Evolutionary conservation across 1,284 basidiomycete species (phyloP).

Genomic region (Volvariella surrecta): DNA sequence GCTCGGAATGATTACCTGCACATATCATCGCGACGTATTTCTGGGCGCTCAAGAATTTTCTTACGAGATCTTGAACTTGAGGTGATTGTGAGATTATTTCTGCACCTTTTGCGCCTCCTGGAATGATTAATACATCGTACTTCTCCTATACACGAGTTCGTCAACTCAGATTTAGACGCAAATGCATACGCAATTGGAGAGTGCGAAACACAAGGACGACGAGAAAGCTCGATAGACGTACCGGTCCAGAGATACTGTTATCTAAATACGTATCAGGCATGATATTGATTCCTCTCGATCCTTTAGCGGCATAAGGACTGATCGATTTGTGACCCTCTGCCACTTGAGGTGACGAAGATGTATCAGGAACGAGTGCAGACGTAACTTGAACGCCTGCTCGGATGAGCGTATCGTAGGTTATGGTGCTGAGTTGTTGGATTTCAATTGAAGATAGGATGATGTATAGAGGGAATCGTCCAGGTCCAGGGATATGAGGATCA

Average conservation of each 20-base stretch:
- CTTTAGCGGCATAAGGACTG: slow-evolving; percentile 40
- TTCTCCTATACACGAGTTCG: slow-evolving; percentile 30
- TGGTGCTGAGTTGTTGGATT: too few species aligned
- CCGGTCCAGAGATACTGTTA: slow-evolving; percentile 33
- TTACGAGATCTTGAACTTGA: slow-evolving; percentile 58
- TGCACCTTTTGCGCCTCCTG: slow-evolving; percentile 77
- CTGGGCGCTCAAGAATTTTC: slow-evolving; percentile 46
- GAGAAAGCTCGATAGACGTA: slow-evolving; percentile 19
- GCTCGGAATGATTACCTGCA: slow-evolving; percentile 41
- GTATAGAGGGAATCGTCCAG: neutral
- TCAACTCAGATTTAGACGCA: too few species aligned
- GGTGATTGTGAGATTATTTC: slow-evolving; percentile 57
- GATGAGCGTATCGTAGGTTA: slow-evolving; percentile 73
- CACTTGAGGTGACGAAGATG: slow-evolving; percentile 12
- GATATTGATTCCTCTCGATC: slow-evolving; percentile 71
- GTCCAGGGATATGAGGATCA: slow-evolving; percentile 3
- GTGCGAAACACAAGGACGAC: too few species aligned
- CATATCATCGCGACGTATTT: slow-evolving; percentile 80
- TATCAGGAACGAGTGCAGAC: slow-evolving; percentile 55
- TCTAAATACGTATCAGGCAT: slow-evolving; percentile 57
- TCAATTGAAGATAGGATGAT: too few species aligned
- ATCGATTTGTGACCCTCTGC: slow-evolving; percentile 6
- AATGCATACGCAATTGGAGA: too few species aligned
- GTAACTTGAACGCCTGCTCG: slow-evolving; percentile 59
- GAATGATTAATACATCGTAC: slow-evolving; percentile 68